Conservation (phyloP, 139 green algal species). For the Dunaliella sp. region DNA sequence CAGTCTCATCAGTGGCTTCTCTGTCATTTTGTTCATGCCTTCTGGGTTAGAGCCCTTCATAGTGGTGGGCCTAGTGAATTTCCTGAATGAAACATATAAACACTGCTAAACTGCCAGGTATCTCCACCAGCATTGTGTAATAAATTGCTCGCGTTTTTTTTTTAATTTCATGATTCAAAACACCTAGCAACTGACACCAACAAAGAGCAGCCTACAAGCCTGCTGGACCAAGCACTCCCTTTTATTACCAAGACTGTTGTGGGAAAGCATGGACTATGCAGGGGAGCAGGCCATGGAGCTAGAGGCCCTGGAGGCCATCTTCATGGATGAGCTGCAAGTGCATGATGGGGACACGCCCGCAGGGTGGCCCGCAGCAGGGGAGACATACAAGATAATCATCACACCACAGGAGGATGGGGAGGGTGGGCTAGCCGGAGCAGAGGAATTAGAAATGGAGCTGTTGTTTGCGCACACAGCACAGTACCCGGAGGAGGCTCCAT, state of each 20-base stretch:
- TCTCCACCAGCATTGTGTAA: no score
- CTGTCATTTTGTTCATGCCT: no score
- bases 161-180: no score
- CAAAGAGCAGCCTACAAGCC: no score
- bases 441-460: constrained; percentile 46
- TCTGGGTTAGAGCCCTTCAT: no score
- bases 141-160: no score
- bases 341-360: constrained; percentile 42
- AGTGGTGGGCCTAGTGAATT: no score
- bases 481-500: constrained; percentile 62
- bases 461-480: constrained; percentile 55
- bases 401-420: constrained; percentile 32
- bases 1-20: neutral
- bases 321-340: constrained; percentile 55
- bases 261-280: constrained; percentile 15
- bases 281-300: constrained; percentile 64
- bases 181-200: no score
- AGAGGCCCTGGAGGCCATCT: constrained; percentile 63
- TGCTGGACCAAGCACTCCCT: no score
- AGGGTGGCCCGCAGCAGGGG: constrained; percentile 34
- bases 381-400: constrained; percentile 36
- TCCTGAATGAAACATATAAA: no score
- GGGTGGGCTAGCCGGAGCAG: constrained; percentile 5
- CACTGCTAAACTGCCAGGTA: no score
- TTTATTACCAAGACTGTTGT: no score